Base-by-base conservation (phyloP, 345 rosid species). In the Syzygium oleosum region DNA sequence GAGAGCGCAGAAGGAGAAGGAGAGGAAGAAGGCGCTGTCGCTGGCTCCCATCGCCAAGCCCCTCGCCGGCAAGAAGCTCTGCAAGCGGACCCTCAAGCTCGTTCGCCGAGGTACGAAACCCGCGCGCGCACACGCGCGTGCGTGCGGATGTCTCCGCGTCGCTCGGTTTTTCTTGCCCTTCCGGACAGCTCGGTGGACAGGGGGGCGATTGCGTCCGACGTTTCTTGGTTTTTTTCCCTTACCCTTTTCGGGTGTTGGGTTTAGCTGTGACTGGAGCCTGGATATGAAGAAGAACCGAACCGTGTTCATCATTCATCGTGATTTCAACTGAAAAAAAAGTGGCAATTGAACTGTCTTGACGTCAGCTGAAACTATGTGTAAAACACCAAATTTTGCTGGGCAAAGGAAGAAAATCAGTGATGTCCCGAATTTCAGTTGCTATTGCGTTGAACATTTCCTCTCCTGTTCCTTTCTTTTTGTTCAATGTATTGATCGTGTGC, bases 11-110 rank as follows among this genome's bases (percentile, higher is more conserved):
- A 94, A 89, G 89, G 94, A 93, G 92, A 59, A 90, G 90, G 94
- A 93, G 92, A 92, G 86, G 93, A 96, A 91, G 92, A 94, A 92
- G 90, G 55, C 91, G 7, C 12, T 92, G 34, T 90, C 95, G 87
- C 86, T 97, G 41, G 94, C 99, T 1, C 99, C 99, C 61, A 97
- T 97, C 1, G 98, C 99, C 53, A 96, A 95, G 87, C 99, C 99
- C 21, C 95, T 95, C 5, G 98, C 98, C 13, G 99, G 99, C 3
- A 96, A 97, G 92, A 97, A 95, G 90, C 98, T 97, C 77, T 92
- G 91, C 92, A 97, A 96, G 88, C 92, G 88, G 85, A 95, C 99
- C 21, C 94, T 96, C 92, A 96, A 97, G 93, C 97, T 97, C 77
- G 96, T 97, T 65, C 95, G 97, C 77, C 93, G 92, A 95, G 99